Conservation (phyloP, 495 filamentous ascomycete species). For the Tuber calosporum region DNA sequence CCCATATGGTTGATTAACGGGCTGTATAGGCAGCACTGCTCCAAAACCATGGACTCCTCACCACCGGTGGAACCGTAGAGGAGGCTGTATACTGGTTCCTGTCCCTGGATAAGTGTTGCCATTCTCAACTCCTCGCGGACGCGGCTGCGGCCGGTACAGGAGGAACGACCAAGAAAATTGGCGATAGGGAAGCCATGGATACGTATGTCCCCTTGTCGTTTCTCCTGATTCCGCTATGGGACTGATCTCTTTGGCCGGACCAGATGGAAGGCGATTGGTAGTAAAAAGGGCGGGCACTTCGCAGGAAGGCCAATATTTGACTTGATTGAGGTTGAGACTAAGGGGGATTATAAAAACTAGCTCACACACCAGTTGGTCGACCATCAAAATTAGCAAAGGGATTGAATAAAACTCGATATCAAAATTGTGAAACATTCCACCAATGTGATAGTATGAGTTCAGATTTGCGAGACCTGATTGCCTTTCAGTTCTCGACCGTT, state of each 20-base stretch:
- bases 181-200: constrained; percentile 58
- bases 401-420: neutral
- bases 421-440: neutral
- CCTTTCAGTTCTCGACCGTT: neutral
- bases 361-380: neutral
- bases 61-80: constrained; percentile 53
- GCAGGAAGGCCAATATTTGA: constrained; percentile 68
- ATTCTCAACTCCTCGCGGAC: constrained; percentile 69
- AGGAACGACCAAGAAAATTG: constrained; percentile 58
- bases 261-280: constrained; percentile 57
- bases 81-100: constrained; percentile 67
- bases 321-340: constrained; percentile 57
- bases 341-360: constrained; percentile 31
- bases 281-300: constrained; percentile 59
- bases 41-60: constrained; percentile 58
- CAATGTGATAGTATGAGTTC: neutral
- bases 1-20: neutral
- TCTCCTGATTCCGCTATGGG: too few relatives aligned
- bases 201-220: constrained; percentile 43
- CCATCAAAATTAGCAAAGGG: neutral
- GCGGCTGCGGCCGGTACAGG: constrained; percentile 63
- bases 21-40: constrained; percentile 52
- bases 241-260: neutral
- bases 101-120: constrained; percentile 65
- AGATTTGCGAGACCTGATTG: neutral